Conservation (phyloP, 768 basidiomycete species). For the Termitomyces sp. region DNA sequence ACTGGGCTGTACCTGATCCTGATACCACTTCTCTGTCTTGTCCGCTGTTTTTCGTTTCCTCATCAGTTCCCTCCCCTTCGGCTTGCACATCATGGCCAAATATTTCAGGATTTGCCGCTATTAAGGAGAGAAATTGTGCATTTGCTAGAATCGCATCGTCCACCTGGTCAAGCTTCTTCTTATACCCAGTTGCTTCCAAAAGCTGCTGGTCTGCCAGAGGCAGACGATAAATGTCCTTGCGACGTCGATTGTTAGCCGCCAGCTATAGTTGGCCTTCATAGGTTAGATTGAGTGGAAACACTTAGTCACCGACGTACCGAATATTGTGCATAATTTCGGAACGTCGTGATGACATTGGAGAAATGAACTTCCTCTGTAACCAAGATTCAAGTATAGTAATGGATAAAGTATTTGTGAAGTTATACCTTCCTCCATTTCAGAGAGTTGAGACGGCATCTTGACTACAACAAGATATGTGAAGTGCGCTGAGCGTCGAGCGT, state of each 20-base stretch:
- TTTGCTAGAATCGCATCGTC: constrained; percentile 80
- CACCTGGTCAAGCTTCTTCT: constrained; percentile 69
- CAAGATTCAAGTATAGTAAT: not conserved
- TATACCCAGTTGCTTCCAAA: constrained; percentile 65
- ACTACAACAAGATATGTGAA: not conserved
- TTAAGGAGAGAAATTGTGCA: constrained; percentile 66
- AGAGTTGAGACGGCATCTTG: constrained; percentile 18
- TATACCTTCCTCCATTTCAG: constrained; percentile 30
- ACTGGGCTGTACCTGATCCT: constrained; percentile 3
- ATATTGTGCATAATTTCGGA: constrained; percentile 28
- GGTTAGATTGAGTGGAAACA: not conserved
- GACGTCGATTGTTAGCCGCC: constrained; percentile 41
- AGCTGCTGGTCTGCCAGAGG: constrained; percentile 64
- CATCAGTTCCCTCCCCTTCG: constrained; percentile 20
- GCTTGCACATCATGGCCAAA: constrained; percentile 52
- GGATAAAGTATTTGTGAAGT: not conserved
- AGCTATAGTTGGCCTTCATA: constrained; percentile 25
- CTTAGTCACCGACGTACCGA: not conserved
- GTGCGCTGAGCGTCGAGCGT: too few species aligned
- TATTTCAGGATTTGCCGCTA: constrained; percentile 77
- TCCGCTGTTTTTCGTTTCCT: constrained; percentile 2
- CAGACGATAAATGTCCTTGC: constrained; percentile 23
- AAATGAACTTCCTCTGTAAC: constrained; percentile 45
- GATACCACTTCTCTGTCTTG: constrained; percentile 1
- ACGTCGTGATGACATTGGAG: constrained; percentile 66